These are phyloP conservation scores for Candida nanaspora DNA, from an alignment of 805 yeast genomes.

Conservation along the genomic window DNA sequence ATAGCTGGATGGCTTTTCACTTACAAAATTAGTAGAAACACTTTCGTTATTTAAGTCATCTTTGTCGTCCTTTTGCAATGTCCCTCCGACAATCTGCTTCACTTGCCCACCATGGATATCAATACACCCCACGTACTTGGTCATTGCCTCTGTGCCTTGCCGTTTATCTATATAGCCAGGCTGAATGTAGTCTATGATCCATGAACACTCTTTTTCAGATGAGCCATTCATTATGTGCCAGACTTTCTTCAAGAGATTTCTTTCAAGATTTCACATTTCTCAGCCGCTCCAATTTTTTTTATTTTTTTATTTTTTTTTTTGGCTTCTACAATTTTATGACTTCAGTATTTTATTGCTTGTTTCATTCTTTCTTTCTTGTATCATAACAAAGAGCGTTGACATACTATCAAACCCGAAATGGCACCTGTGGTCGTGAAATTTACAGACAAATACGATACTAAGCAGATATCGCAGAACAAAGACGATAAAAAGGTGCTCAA, in stretches of 20 bases:
- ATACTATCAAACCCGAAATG: no score
- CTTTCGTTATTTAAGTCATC: slow-evolving; percentile 26
- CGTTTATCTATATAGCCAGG: no score
- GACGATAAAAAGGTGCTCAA: slow-evolving; percentile 45
- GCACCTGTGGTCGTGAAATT: slow-evolving; percentile 44
- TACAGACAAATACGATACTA: slow-evolving; percentile 26
- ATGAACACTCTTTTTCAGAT: no score
- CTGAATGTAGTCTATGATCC: no score
- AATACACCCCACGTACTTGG: slow-evolving; percentile 87
- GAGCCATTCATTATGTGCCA: no score
- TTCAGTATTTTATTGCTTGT: no score
- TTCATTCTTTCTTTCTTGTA: no score
- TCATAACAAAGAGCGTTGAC: no score
- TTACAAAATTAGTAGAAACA: slow-evolving; percentile 69
- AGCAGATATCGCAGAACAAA: slow-evolving; percentile 28
- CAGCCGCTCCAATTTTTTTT: not conserved
- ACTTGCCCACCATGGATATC: slow-evolving; percentile 94
- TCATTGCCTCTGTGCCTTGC: slow-evolving; percentile 43
- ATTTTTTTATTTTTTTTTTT: not conserved
- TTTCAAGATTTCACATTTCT: not conserved
- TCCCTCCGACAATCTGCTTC: slow-evolving; percentile 95
- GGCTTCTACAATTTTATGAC: no score
- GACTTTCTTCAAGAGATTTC: no score
- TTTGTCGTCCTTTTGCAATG: slow-evolving; percentile 54
- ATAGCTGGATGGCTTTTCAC: slow-evolving; percentile 63